Conservation (phyloP, 306 rosid species). For the Myrica gale region DNA sequence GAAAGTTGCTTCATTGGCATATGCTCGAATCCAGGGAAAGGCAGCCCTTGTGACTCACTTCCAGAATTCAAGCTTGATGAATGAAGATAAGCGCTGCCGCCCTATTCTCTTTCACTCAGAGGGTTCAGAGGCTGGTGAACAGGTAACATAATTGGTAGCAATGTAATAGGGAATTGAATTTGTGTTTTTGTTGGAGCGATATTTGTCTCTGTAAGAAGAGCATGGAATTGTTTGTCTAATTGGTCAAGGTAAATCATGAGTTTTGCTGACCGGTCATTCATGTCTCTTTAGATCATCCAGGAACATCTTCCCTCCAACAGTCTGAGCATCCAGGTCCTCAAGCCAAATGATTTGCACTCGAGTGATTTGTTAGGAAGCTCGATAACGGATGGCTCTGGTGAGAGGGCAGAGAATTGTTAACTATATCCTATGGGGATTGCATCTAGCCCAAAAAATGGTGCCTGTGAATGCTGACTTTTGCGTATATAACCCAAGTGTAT, state of each 20-base stretch:
- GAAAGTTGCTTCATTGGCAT: slow-evolving; percentile 95
- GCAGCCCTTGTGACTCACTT: slow-evolving; percentile 91
- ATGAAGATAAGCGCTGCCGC: slow-evolving; percentile 96
- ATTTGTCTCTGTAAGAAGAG: neutral
- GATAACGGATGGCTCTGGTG: slow-evolving; percentile 27
- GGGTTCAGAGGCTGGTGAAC: slow-evolving; percentile 76
- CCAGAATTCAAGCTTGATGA: slow-evolving; percentile 98
- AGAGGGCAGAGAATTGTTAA: slow-evolving; percentile 39
- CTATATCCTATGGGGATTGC: slow-evolving; percentile 32
- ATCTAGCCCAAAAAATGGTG: slow-evolving; percentile 26
- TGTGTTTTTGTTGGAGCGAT: neutral
- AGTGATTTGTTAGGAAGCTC: slow-evolving; percentile 41
- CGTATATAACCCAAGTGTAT: slow-evolving; percentile 38
- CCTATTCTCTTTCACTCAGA: slow-evolving; percentile 92
- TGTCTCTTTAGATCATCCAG: slow-evolving; percentile 44
- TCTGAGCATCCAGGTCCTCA: slow-evolving; percentile 45
- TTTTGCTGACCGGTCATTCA: slow-evolving; percentile 2
- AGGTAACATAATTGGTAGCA: slow-evolving; percentile 43
- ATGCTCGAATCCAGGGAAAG: slow-evolving; percentile 98
- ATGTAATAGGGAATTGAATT: neutral
- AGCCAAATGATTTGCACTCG: slow-evolving; percentile 38
- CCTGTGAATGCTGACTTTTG: slow-evolving; percentile 37
- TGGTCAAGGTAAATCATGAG: neutral
- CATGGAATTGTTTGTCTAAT: neutral
- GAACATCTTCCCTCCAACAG: slow-evolving; percentile 64